Percentiles rank a stretch among this genome's conserved stretches.
Conservation (phyloP, 2,329 filamentous ascomycete genomes). For the Pestalotiopsis sp. region DNA sequence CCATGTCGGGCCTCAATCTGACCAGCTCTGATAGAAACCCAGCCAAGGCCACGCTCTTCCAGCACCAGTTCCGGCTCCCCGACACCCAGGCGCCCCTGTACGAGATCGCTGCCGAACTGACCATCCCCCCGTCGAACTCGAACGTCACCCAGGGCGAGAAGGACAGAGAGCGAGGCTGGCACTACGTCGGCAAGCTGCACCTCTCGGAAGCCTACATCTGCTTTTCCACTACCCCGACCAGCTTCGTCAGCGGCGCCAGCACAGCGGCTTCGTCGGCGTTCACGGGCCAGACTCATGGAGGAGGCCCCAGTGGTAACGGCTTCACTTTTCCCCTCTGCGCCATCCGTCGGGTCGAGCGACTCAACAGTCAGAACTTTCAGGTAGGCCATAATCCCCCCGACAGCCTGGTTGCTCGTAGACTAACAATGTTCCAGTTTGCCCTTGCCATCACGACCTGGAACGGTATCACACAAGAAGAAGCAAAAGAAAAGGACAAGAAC, state of each 20-base stretch:
- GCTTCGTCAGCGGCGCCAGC: conserved; percentile 81
- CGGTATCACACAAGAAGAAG: conserved; percentile 59
- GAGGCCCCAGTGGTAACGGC: conserved; percentile 90
- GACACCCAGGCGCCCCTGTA: conserved; percentile 90
- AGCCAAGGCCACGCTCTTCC: conserved; percentile 90
- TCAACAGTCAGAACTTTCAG: conserved; percentile 89
- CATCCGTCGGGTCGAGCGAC: conserved; percentile 86
- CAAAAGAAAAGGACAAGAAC: conserved; percentile 47
- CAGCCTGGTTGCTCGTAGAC: conserved; percentile 17
- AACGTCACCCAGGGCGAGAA: conserved; percentile 73
- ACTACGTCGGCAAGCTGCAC: conserved; percentile 91
- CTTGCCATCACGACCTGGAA: conserved; percentile 97
- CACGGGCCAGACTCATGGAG: conserved; percentile 90
- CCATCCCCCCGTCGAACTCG: conserved; percentile 75
- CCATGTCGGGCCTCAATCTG: conserved; percentile 75
- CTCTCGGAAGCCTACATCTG: conserved; percentile 93
- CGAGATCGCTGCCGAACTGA: conserved; percentile 95
- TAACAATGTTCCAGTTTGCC: conserved; percentile 64
- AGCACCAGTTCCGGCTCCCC: conserved; percentile 94
- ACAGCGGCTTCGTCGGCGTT: conserved; percentile 80
- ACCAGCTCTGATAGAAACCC: conserved; percentile 78
- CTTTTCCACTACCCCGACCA: conserved; percentile 92
- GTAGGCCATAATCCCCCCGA: conserved; percentile 38
- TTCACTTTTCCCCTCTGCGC: conserved; percentile 93
- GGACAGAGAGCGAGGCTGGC: conserved; percentile 74